A percentile compares a stretch with the other conserved stretches of the same genome.
These are phyloP conservation scores for Russula vinacea DNA, from an alignment of 768 basidiomycete species.

Conservation along the genomic window DNA sequence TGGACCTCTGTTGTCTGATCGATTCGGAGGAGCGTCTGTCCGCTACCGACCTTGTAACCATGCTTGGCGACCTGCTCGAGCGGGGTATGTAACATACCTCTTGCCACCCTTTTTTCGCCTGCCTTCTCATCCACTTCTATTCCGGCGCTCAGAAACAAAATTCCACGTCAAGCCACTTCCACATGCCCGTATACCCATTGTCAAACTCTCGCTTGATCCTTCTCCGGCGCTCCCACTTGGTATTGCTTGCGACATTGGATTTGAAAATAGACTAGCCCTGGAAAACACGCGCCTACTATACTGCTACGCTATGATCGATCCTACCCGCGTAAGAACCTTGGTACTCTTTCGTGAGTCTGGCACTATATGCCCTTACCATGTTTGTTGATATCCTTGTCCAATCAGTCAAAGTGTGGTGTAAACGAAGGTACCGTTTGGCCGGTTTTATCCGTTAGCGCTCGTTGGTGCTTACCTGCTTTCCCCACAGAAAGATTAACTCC, in stretches of 20 bases:
- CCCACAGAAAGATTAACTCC: constrained; percentile 89
- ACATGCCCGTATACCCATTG: constrained; percentile 96
- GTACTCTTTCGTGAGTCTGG: constrained; percentile 87
- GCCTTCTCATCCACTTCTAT: constrained; percentile 17
- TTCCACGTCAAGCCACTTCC: constrained; percentile 95
- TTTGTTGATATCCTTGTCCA: constrained; percentile 5
- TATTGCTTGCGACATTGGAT: constrained; percentile 97
- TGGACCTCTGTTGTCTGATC: constrained; percentile 97
- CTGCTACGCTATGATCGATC: constrained; percentile 97
- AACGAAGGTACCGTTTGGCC: constrained; percentile 60
- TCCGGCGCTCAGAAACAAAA: constrained; percentile 68
- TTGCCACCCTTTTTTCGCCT: constrained; percentile 4
- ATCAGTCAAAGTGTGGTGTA: constrained; percentile 98
- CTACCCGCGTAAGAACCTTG: constrained; percentile 86
- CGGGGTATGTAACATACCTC: constrained; percentile 57
- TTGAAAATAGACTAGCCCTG: constrained; percentile 93
- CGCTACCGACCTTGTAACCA: constrained; percentile 87
- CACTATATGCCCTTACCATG: constrained; percentile 27
- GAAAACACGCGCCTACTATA: constrained; percentile 95
- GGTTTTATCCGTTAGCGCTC: constrained; percentile 26
- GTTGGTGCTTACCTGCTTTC: constrained; percentile 6
- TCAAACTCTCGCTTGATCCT: constrained; percentile 91
- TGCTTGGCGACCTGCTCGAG: constrained; percentile 90
- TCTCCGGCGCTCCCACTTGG: constrained; percentile 77
- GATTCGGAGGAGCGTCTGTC: constrained; percentile 77